These are phyloP conservation scores for Tulasnella calospora DNA, from an alignment of 768 basidiomycete species.

Conservation along the genomic window DNA sequence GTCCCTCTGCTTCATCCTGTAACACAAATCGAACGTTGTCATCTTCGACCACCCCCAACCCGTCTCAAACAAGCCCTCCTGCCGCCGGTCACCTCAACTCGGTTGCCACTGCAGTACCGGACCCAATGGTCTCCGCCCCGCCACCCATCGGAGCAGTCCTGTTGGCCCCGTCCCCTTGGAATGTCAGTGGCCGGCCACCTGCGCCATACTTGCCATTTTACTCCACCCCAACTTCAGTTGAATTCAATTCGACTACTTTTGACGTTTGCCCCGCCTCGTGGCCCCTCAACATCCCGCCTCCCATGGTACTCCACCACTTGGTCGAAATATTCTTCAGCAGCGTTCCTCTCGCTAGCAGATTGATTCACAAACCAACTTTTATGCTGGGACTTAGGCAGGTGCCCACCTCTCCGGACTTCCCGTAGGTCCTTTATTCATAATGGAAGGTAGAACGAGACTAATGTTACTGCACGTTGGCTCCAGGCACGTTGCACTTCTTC, in stretches of 20 bases:
- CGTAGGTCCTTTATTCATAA: background rate
- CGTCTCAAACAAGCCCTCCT: background rate
- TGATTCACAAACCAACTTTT: slow-evolving; percentile 24
- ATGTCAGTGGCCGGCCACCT: background rate
- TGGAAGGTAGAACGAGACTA: background rate
- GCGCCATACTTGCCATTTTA: background rate
- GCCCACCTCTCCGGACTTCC: slow-evolving; percentile 19
- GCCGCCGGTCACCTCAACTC: background rate
- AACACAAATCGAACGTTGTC: background rate
- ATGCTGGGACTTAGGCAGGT: background rate
- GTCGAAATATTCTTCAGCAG: slow-evolving; percentile 22
- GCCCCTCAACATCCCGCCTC: slow-evolving; percentile 7
- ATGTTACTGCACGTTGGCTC: background rate
- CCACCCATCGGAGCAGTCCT: background rate
- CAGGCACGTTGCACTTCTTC: slow-evolving; percentile 12
- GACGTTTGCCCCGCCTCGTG: slow-evolving; percentile 30
- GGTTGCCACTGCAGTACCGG: background rate
- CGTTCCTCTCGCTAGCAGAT: background rate
- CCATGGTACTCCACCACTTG: slow-evolving; percentile 10
- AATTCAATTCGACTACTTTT: background rate
- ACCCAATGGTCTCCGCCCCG: background rate
- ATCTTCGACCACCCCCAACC: background rate
- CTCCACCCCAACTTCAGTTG: background rate
- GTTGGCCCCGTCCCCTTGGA: background rate
- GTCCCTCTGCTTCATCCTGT: background rate